Percentiles rank a stretch among this genome's conserved stretches.
Conservation (phyloP, 1,284 basidiomycete species). For the Kwoniella shivajii region DNA sequence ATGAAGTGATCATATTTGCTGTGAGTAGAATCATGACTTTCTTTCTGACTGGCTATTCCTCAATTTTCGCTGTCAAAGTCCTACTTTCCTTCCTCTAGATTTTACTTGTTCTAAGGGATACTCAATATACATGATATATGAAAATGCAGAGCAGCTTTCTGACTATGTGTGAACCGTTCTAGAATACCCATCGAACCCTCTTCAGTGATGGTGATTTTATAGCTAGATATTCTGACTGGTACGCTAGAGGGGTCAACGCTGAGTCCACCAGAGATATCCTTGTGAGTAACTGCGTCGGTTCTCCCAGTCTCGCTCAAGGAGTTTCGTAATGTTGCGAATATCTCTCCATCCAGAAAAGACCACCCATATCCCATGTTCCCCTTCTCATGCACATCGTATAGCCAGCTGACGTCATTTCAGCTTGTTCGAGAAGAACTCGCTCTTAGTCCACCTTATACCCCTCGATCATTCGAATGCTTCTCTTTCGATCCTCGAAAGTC, state of each 20-base stretch:
- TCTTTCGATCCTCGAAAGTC: background rate
- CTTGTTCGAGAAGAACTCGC: constrained; percentile 19
- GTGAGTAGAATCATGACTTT: constrained; percentile 9
- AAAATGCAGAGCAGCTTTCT: too few species aligned
- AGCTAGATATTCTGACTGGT: constrained; percentile 10
- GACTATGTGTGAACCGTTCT: too few species aligned
- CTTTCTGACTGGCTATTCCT: background rate
- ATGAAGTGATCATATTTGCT: background rate
- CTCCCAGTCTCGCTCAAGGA: too few species aligned
- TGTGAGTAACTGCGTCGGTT: background rate
- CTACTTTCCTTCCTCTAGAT: too few species aligned
- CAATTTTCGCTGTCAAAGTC: background rate
- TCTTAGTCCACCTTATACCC: constrained; percentile 9
- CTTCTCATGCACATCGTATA: background rate
- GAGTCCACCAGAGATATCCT: constrained; percentile 9
- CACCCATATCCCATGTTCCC: background rate
- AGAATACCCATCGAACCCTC: background rate
- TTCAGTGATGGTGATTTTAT: background rate
- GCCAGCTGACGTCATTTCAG: background rate
- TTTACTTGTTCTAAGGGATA: too few species aligned
- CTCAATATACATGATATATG: too few species aligned
- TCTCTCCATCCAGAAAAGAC: too few species aligned
- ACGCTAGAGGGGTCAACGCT: background rate
- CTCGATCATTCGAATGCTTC: background rate
- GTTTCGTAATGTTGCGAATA: too few species aligned